Evolutionary conservation across 805 yeast species (phyloP).

Genomic region (Wickerhamomyces subpelliculosus): DNA sequence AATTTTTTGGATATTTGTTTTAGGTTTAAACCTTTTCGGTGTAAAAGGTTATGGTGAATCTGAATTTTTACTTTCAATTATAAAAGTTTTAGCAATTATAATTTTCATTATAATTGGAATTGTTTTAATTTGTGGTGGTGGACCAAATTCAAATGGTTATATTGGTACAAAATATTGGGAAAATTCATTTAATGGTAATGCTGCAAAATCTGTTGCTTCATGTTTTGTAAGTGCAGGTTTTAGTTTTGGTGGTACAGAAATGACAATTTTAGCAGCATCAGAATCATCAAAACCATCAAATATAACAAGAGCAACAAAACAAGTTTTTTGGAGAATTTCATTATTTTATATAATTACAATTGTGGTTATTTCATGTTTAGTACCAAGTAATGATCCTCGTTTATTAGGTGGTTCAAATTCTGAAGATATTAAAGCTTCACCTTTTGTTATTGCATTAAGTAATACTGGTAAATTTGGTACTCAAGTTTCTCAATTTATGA

Average conservation of each 20-base stretch:
- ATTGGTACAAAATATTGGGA: conserved; percentile 40
- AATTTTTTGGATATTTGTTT: conserved; percentile 42
- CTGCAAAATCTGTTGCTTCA: conserved; percentile 58
- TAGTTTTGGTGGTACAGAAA: conserved; percentile 69
- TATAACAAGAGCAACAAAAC: conserved; percentile 52
- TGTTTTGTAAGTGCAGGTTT: conserved; percentile 77
- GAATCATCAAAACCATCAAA: conserved; percentile 70
- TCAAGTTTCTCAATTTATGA: conserved; percentile 56
- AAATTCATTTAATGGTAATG: conserved; percentile 48
- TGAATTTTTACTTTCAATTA: conserved; percentile 38
- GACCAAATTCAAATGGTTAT: conserved; percentile 35
- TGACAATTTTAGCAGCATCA: conserved; percentile 71
- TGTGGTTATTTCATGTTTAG: conserved; percentile 58
- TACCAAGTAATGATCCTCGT: conserved; percentile 52
- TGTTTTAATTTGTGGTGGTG: conserved; percentile 37
- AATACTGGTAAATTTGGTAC: conserved; percentile 55
- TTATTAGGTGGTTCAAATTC: conserved; percentile 40
- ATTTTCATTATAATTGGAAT: conserved; percentile 46
- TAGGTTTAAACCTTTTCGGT: conserved; percentile 42
- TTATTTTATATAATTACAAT: conserved; percentile 59
- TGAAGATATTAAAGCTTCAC: conserved; percentile 66
- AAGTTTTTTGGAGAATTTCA: conserved; percentile 76
- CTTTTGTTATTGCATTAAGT: conserved; percentile 67
- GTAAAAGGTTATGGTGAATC: conserved; percentile 50
- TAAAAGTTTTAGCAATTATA: conserved; percentile 38